Base-by-base conservation (phyloP, 495 filamentous ascomycete species). In the Pseudomonodictys pantanalensis region DNA sequence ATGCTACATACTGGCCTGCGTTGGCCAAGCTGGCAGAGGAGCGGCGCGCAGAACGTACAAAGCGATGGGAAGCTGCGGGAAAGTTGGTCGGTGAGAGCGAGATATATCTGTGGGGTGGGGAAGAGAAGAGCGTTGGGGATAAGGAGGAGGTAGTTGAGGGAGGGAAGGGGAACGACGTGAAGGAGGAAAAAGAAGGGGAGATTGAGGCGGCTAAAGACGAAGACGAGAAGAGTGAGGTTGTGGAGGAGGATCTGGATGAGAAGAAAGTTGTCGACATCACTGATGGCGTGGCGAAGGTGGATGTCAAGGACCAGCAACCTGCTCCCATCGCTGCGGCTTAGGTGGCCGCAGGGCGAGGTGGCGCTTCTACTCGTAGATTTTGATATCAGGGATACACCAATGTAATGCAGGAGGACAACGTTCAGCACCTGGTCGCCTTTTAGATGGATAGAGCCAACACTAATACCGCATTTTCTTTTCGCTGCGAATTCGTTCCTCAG, bases 1-100 rank as follows among this genome's bases (percentile, higher is more conserved):
- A 98, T 72, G 68, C 78, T 0, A 72, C 76, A 20, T 98, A 97
- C 78, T 98, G 93, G 93, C 90, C 91, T 3, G 86, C 90, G 7
- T 76, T 98, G 49, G 79, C 81, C 53, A 78, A 81, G 62, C 71
- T 96, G 53, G 84, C 85, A 59, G 75, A 78, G 22, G 74, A 85
- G 69, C 81, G 81, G 58, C 78, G 81, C 24, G 77, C 77, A 20
- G 79, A 79, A 41, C 79, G 82, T 56, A 72, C 68, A 41, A 79
- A 84, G 68, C 78, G 89, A 38, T 98, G 93, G 93, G 77, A 86
- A 64, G 80, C 79, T 29, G 86, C 79, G 5, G 93, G 92, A 6
- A 88, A 88, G 73, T 77, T 79, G 57, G 81, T 96, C 56, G 92
- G 92, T 7, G 89, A 95, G 71, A 84, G 80, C 33, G 93, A 98